A percentile compares a stretch with the other conserved stretches of the same genome.
phyloP scores from a whole-genome alignment of 1,284 basidiomycete genomes.

The Sphaerobolus stellatus region DNA sequence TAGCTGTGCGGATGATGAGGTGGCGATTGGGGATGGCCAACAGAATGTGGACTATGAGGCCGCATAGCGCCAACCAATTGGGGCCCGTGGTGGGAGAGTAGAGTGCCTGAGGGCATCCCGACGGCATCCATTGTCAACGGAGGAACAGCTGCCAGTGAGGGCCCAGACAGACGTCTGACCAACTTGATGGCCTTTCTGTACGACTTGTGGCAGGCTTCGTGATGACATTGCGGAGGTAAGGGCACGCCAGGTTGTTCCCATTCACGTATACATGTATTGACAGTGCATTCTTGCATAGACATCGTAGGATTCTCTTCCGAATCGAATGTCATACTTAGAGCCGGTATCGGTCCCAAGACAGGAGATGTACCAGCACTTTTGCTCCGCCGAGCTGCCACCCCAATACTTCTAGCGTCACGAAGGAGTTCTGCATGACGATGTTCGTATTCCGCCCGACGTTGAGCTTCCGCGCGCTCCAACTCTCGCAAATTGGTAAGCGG shows the following conservation, averaged over 20 bases:
- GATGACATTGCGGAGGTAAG: slow-evolving; percentile 43
- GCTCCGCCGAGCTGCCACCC: slow-evolving; percentile 37
- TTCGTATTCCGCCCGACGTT: slow-evolving; percentile 83
- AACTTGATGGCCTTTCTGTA: slow-evolving; percentile 43
- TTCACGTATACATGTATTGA: background rate
- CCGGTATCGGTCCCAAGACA: slow-evolving; percentile 51
- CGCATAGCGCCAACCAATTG: slow-evolving; percentile 24
- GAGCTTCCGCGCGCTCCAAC: slow-evolving; percentile 82
- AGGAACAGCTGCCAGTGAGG: slow-evolving; percentile 1
- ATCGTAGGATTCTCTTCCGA: slow-evolving; percentile 1
- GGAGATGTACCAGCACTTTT: slow-evolving; percentile 76
- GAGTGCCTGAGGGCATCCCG: slow-evolving; percentile 45
- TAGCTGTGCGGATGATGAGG: slow-evolving; percentile 44
- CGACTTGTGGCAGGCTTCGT: slow-evolving; percentile 46
- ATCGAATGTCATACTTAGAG: slow-evolving; percentile 10
- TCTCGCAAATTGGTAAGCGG: slow-evolving; percentile 75
- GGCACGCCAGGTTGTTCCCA: slow-evolving; percentile 7
- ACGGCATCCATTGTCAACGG: slow-evolving; percentile 23
- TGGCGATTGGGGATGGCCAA: slow-evolving; percentile 30
- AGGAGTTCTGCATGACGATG: slow-evolving; percentile 76
- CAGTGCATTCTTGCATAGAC: too few relatives aligned
- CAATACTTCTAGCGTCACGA: slow-evolving; percentile 33
- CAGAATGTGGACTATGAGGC: slow-evolving; percentile 24
- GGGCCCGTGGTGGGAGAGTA: slow-evolving; percentile 26
- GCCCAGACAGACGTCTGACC: slow-evolving; percentile 10